These are phyloP conservation scores for Bruguiera gymnorhiza DNA, from an alignment of 345 rosid species.

Conservation along the genomic window DNA sequence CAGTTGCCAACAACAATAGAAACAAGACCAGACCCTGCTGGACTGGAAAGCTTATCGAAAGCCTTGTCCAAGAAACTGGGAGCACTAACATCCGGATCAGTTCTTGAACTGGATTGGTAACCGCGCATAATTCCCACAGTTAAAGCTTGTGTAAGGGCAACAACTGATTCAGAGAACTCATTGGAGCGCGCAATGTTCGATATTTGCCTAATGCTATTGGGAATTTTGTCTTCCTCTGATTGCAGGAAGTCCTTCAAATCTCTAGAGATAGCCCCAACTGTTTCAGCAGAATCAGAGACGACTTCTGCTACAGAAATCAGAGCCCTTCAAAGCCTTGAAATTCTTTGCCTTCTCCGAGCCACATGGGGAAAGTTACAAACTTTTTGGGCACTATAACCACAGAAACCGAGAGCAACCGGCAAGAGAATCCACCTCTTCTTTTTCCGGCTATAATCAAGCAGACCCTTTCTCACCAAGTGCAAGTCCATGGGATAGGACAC, in stretches of 20 bases:
- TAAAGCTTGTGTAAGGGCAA: conserved; percentile 45
- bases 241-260: conserved; percentile 53
- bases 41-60: conserved; percentile 50
- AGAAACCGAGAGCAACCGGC: conserved; percentile 34
- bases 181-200: conserved; percentile 51
- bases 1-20: conserved; percentile 66
- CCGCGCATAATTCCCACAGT: conserved; percentile 54
- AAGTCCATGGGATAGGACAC: conserved; percentile 40
- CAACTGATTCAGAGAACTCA: conserved; percentile 49
- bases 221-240: conserved; percentile 69
- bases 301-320: conserved; percentile 55
- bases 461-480: conserved; percentile 40
- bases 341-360: conserved; percentile 42
- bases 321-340: conserved; percentile 48
- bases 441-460: conserved; percentile 37
- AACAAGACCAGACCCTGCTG: conserved; percentile 66
- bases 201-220: conserved; percentile 68
- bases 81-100: conserved; percentile 13
- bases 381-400: conserved; percentile 55
- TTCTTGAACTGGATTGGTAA: conserved; percentile 23
- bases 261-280: conserved; percentile 41
- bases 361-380: conserved; percentile 57
- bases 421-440: conserved; percentile 56
- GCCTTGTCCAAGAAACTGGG: conserved; percentile 45
- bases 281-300: conserved; percentile 55